A percentile compares a stretch with the other conserved stretches of the same genome.
These are phyloP conservation scores for Colletotrichum graminicola DNA, from an alignment of 2,329 filamentous ascomycete genomes.

Conservation along the genomic window DNA sequence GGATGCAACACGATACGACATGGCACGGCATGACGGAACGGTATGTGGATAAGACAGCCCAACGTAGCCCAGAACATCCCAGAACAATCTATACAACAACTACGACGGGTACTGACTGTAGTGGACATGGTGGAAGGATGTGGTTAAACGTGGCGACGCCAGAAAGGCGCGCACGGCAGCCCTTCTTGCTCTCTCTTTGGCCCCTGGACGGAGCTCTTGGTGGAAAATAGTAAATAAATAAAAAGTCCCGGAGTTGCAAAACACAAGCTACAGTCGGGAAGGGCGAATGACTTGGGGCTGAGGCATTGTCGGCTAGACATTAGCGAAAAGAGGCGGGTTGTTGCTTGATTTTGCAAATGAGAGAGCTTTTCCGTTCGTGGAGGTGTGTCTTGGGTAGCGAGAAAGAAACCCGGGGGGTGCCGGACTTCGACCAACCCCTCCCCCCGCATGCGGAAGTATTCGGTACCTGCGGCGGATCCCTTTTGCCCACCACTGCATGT, in stretches of 20 bases:
- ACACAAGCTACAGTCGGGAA: not conserved
- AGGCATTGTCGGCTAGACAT: conserved; percentile 14
- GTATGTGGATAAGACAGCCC: not conserved
- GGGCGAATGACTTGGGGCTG: not conserved
- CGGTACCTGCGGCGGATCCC: conserved; percentile 15
- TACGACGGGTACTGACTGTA: not conserved
- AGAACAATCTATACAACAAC: too few relatives aligned
- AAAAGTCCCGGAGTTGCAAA: too few relatives aligned
- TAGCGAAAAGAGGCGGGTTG: conserved; percentile 19
- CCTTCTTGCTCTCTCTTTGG: not conserved
- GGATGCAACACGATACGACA: not conserved
- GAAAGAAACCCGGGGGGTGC: conserved; percentile 33
- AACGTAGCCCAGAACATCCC: not conserved
- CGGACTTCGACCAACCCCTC: not conserved
- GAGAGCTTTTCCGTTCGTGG: conserved; percentile 26
- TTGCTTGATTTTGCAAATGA: conserved; percentile 18
- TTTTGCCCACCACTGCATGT: not conserved
- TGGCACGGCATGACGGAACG: not conserved
- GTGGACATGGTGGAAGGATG: not conserved
- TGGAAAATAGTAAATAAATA: not conserved
- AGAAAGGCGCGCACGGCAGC: not conserved
- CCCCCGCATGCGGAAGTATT: conserved; percentile 37
- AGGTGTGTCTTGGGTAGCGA: conserved; percentile 39
- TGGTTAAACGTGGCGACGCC: conserved; percentile 8
- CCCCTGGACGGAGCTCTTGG: too few relatives aligned